Evolutionary conservation across 345 rosid genomes (phyloP).

Genomic region (Raphanus raphanistrum): DNA sequence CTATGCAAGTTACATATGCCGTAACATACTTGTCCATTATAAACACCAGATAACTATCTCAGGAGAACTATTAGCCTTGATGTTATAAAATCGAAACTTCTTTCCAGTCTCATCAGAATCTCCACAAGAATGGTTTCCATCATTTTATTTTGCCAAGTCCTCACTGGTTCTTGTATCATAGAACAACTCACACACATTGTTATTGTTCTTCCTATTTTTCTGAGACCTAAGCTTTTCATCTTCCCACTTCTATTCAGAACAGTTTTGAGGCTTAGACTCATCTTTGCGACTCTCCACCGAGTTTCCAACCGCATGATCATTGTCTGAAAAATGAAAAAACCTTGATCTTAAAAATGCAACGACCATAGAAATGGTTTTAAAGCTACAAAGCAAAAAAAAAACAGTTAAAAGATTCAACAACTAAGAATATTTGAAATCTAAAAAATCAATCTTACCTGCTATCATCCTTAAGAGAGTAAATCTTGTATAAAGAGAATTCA

Average conservation of each 20-base stretch:
- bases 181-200: constrained; percentile 18
- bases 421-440: not conserved
- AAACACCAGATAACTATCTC: not conserved
- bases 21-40: not conserved
- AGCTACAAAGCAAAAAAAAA: constrained; percentile 8
- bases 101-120: not conserved
- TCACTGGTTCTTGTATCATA: constrained; percentile 29
- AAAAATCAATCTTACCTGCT: constrained; percentile 43
- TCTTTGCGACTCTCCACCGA: constrained; percentile 40
- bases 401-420: not conserved
- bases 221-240: constrained; percentile 31
- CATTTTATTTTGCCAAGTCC: not conserved
- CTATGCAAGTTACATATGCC: too few relatives aligned
- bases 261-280: constrained; percentile 40
- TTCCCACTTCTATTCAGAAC: constrained; percentile 36
- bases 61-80: not conserved
- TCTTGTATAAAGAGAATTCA: constrained; percentile 31
- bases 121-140: not conserved
- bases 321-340: constrained; percentile 44
- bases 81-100: not conserved
- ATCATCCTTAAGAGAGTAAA: constrained; percentile 47
- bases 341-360: not conserved
- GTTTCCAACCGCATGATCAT: constrained; percentile 44
- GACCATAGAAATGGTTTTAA: not conserved
- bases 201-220: not conserved